phyloP scores from a whole-genome alignment of 208 protist genomes.

The Acanthamoeba sp. region DNA sequence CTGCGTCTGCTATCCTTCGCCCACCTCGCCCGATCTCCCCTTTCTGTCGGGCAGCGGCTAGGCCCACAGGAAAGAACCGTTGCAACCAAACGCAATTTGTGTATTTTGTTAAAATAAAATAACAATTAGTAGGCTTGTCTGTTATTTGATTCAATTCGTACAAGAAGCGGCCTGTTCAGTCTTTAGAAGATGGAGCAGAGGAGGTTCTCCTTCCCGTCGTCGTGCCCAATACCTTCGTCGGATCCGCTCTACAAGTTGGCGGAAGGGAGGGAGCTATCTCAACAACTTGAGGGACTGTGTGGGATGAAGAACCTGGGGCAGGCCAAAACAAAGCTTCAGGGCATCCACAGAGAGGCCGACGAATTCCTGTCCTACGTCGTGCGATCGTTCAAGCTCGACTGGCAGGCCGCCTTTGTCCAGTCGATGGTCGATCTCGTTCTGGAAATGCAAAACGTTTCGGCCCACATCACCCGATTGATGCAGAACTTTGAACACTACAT shows the following conservation, averaged over 20 bases:
- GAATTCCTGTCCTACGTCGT: constrained; percentile 20
- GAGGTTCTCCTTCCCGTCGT: too few species aligned
- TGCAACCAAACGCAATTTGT: too few species aligned
- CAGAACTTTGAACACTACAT: constrained; percentile 49
- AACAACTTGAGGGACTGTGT: neutral
- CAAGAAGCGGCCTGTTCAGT: too few species aligned
- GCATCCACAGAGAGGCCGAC: neutral
- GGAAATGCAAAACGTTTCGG: neutral
- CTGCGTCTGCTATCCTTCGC: neutral
- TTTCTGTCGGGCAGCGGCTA: neutral
- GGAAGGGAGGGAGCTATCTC: neutral
- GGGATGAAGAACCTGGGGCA: neutral
- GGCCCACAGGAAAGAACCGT: too few species aligned
- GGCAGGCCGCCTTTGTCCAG: constrained; percentile 8
- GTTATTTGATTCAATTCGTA: too few species aligned
- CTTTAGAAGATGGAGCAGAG: too few species aligned
- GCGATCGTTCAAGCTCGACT: neutral
- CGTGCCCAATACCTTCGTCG: too few species aligned
- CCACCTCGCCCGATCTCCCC: neutral
- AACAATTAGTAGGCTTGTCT: too few species aligned
- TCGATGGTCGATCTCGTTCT: constrained; percentile 42
- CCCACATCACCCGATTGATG: neutral
- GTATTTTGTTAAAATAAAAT: too few species aligned
- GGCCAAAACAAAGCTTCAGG: neutral
- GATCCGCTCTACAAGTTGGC: too few species aligned